phyloP scores from a whole-genome alignment of 495 filamentous ascomycete species.

The Penicillium pulvis region DNA sequence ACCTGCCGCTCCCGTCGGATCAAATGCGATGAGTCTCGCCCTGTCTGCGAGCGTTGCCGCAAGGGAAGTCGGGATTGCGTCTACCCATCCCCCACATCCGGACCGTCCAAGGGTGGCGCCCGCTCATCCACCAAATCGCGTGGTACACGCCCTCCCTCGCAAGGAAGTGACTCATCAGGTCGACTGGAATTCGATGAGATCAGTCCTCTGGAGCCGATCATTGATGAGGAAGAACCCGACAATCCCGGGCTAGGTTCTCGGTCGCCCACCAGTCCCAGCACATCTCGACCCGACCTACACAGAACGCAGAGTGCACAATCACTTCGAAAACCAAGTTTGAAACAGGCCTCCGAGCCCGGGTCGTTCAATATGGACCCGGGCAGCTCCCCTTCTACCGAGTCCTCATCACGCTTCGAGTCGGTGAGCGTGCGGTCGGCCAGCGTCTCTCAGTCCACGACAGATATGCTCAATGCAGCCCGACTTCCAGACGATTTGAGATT shows the following conservation, averaged over 20 bases:
- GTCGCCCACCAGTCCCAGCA: slow-evolving; percentile 27
- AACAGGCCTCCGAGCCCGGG: slow-evolving; percentile 28
- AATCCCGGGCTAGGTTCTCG: slow-evolving; percentile 30
- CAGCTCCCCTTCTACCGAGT: slow-evolving; percentile 50
- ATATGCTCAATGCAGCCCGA: slow-evolving; percentile 41
- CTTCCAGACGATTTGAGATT: slow-evolving; percentile 70
- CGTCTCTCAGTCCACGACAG: slow-evolving; percentile 32
- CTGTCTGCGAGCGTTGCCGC: slow-evolving; percentile 83
- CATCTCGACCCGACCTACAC: slow-evolving; percentile 23
- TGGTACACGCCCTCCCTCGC: slow-evolving; percentile 45
- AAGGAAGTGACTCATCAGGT: slow-evolving; percentile 52
- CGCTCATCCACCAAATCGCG: slow-evolving; percentile 48
- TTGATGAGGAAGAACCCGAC: slow-evolving; percentile 57
- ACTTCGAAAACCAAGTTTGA: slow-evolving; percentile 43
- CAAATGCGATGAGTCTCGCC: slow-evolving; percentile 89
- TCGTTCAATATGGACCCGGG: slow-evolving; percentile 40
- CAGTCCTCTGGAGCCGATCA: slow-evolving; percentile 59
- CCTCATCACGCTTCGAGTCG: slow-evolving; percentile 35
- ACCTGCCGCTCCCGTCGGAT: slow-evolving; percentile 89
- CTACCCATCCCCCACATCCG: slow-evolving; percentile 70
- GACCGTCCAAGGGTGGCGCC: slow-evolving; percentile 40
- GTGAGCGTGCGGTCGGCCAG: slow-evolving; percentile 37
- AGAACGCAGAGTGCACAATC: slow-evolving; percentile 44
- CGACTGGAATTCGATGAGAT: slow-evolving; percentile 47
- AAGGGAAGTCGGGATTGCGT: slow-evolving; percentile 84